These are phyloP conservation scores for Ceratocystis cacaofunesta DNA, from an alignment of 2,329 filamentous ascomycete species.

Conservation along the genomic window DNA sequence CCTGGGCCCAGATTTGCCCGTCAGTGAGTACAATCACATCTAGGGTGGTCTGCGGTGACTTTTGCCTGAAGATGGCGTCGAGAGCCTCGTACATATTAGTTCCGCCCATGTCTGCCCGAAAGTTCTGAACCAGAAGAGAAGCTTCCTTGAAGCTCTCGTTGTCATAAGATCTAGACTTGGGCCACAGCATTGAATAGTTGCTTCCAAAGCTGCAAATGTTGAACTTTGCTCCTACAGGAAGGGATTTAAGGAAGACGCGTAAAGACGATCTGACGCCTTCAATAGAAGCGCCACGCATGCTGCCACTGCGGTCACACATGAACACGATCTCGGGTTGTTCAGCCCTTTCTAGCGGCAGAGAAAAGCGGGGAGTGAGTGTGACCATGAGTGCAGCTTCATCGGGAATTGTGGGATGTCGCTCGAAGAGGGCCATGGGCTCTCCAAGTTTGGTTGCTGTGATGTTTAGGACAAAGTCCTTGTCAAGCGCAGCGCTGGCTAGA, in stretches of 20 bases:
- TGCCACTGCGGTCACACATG: slow-evolving; percentile 56
- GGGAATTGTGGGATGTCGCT: slow-evolving; percentile 46
- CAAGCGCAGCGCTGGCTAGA: slow-evolving; percentile 46
- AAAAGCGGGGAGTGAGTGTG: slow-evolving; percentile 55
- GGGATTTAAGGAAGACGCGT: slow-evolving; percentile 48
- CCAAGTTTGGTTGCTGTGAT: slow-evolving; percentile 45
- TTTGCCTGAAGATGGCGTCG: slow-evolving; percentile 28
- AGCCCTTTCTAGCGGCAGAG: slow-evolving; percentile 29
- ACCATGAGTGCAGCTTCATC: slow-evolving; percentile 54
- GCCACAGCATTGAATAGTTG: slow-evolving; percentile 32
- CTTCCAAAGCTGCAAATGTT: slow-evolving; percentile 56
- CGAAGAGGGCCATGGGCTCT: slow-evolving; percentile 49
- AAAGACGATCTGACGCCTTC: slow-evolving; percentile 39
- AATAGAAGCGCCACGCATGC: slow-evolving; percentile 41
- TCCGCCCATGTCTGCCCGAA: slow-evolving; percentile 36
- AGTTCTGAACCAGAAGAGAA: slow-evolving; percentile 27
- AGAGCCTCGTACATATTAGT: slow-evolving; percentile 38
- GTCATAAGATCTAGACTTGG: slow-evolving; percentile 31
- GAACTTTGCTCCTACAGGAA: slow-evolving; percentile 49
- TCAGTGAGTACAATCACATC: slow-evolving; percentile 44
- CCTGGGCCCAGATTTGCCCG: slow-evolving; percentile 37
- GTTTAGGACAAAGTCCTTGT: slow-evolving; percentile 52
- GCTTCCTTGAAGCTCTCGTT: slow-evolving; percentile 31
- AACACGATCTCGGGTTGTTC: slow-evolving; percentile 51
- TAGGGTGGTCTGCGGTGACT: slow-evolving; percentile 33